Base-by-base conservation (phyloP, 2,329 filamentous ascomycete species). In the Fusarium scirpi region DNA sequence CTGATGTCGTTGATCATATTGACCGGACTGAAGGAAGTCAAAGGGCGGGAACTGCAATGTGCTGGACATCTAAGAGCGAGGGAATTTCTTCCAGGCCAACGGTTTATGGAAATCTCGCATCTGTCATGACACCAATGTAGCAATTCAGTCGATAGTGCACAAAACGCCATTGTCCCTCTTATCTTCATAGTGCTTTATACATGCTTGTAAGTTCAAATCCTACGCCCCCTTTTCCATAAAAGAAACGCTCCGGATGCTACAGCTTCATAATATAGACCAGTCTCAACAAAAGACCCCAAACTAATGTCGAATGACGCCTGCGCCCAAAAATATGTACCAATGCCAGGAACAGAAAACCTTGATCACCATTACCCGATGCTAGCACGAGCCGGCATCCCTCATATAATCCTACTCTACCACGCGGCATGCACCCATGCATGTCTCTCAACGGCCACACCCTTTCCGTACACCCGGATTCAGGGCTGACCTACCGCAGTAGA, bases 341-440 rank as follows among this genome's bases (percentile, higher is more conserved):
- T 48, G 53, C 60, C 32, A 67, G 61, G 54, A 62, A 62, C 52
- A 49, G 54, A 61, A 62, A 34, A 57, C 60, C 62, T 59, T 62
- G 70, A 68, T 67, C 63, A 52, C 45, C 60, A 49, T 64, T 56
- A 69, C 69, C 59, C 59, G 47, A 69, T 61, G 45, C 59, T 63
- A 69, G 44, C 34, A 56, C 34, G 29, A 45, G 34, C 49, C 38
- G 40, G 41, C 40, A 62, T 41, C 57, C 53, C 59, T 59, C 56
- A 63, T 66, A 51, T 41, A 43, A 65, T 59, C 59, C 58, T 51
- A 60, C 49, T 48, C 44, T 72, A 52, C 60, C 58, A 65, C 58
- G 57, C 57, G 44, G 44, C 53, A 46, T 40, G 58, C 55, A 64
- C 48, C 49, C 58, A 41, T 53, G 38, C 41, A 47, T 40, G 27